Conservation (phyloP, 2,329 filamentous ascomycete species). For the Pseudogymnoascus sp. region DNA sequence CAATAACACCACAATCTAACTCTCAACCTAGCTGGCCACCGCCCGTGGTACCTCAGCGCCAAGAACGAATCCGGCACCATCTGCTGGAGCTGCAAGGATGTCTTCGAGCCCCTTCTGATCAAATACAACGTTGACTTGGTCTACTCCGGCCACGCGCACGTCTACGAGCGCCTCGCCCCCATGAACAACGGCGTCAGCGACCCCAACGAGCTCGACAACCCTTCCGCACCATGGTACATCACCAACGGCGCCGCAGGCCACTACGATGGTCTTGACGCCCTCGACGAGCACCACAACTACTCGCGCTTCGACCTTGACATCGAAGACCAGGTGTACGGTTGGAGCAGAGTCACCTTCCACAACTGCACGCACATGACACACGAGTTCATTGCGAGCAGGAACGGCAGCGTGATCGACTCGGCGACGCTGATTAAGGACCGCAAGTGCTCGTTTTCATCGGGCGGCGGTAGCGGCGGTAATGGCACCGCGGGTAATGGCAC, state of each 20-base stretch:
- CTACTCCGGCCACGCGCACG: conserved; percentile 39
- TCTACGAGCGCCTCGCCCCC: conserved; percentile 33
- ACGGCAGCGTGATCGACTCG: conserved; percentile 26
- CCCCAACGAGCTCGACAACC: conserved; percentile 17
- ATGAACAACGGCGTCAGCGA: conserved; percentile 16
- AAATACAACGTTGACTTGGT: conserved; percentile 40
- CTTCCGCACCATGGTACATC: conserved; percentile 23
- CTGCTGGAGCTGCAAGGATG: conserved; percentile 36
- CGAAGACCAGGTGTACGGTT: conserved; percentile 31
- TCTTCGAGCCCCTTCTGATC: conserved; percentile 39
- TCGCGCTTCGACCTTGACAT: conserved; percentile 25
- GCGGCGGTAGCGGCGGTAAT: neutral
- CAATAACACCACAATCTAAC: neutral
- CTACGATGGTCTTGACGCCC: conserved; percentile 25
- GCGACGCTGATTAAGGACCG: conserved; percentile 24
- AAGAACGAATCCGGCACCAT: conserved; percentile 14
- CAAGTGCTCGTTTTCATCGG: conserved; percentile 6
- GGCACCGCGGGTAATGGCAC: neutral
- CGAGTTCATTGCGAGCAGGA: conserved; percentile 30
- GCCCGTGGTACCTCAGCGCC: conserved; percentile 22
- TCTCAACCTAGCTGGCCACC: conserved; percentile 16
- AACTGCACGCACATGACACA: conserved; percentile 34
- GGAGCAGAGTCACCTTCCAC: conserved; percentile 33
- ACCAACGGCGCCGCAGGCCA: conserved; percentile 26
- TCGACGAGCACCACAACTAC: neutral